These are phyloP conservation scores for Bipolaris oryzae DNA, from an alignment of 2,329 filamentous ascomycete genomes.

Conservation along the genomic window DNA sequence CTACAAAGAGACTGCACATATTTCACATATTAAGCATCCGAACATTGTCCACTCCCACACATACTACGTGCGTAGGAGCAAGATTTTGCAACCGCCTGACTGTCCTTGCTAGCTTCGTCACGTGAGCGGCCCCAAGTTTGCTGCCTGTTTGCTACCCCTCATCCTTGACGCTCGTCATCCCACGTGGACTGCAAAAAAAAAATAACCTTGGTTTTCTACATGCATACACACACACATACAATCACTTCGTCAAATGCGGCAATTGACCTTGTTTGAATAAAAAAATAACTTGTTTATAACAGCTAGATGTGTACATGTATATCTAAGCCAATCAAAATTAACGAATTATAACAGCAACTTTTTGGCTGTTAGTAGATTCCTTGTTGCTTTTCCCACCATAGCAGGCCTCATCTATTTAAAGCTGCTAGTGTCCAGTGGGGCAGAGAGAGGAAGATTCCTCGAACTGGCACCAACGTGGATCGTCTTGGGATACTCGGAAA, in stretches of 20 bases:
- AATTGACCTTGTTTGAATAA: background rate
- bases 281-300: background rate
- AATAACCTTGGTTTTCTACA: background rate
- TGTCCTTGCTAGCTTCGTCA: background rate
- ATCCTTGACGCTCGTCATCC: background rate
- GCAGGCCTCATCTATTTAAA: background rate
- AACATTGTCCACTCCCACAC: no score
- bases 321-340: conserved; percentile 7
- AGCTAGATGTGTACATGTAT: background rate
- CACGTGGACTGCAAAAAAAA: background rate
- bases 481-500: conserved; percentile 62
- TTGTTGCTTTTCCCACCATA: background rate
- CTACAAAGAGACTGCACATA: background rate
- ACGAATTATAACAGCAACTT: conserved; percentile 7
- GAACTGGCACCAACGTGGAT: conserved; percentile 66
- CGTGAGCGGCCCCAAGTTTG: background rate
- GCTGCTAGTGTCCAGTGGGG: conserved; percentile 31
- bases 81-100: no score
- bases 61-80: no score
- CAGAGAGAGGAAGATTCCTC: conserved; percentile 60
- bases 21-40: background rate
- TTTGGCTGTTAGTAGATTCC: background rate
- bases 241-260: background rate
- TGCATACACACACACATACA: no score
- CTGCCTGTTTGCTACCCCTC: background rate